Base-by-base conservation (phyloP, 768 basidiomycete species). In the Sarcodon sp. region DNA sequence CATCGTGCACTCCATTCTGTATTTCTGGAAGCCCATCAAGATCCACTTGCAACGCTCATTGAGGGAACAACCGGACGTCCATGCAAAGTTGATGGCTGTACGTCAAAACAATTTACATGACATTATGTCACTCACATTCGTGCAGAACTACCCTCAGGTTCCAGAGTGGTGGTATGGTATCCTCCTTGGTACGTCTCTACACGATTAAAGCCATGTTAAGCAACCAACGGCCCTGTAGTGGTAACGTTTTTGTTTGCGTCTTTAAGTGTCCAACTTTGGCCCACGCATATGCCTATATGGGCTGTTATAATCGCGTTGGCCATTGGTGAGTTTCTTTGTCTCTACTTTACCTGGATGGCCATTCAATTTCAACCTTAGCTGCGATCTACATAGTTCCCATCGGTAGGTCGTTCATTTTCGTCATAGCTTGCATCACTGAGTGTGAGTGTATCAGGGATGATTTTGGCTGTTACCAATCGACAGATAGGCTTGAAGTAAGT, bases 391-490 rank as follows among this genome's bases (percentile, higher is more conserved):
- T 82, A 50, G 76, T 92, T 43, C 89, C 89, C 10, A 77, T 83
- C 47, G 85, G 83, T 54, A 48, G 58, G 36, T 44, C 57, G 11
- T 44, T 51, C 1, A 39, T 57, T 37, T 34, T 41, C 21, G 10
- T 21, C 13, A 12, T 31, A 21, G 53, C 53, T 6, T 47, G 27
- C 13, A 16, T 41, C n/a, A 16, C 39, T 41, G 39, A 41, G 16
- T 8, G 37, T 38, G 3, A 2, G 21, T 54, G 35, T 36, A 45
- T 9, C 51, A 61, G 68, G 69, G 53, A 79, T 86, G 75, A 85
- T 88, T 51, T 79, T 86, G 55, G 83, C 84, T 1, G 76, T 87
- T 53, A 88, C 86, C 32, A 88, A 88, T 61, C 79, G 83, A 56
- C 81, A 86, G 61, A 70, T 87, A 47, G 83, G 71, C 57, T 59